Evolutionary conservation across 805 yeast species (phyloP).

Genomic region (Yamadazyma paraphyllophila): DNA sequence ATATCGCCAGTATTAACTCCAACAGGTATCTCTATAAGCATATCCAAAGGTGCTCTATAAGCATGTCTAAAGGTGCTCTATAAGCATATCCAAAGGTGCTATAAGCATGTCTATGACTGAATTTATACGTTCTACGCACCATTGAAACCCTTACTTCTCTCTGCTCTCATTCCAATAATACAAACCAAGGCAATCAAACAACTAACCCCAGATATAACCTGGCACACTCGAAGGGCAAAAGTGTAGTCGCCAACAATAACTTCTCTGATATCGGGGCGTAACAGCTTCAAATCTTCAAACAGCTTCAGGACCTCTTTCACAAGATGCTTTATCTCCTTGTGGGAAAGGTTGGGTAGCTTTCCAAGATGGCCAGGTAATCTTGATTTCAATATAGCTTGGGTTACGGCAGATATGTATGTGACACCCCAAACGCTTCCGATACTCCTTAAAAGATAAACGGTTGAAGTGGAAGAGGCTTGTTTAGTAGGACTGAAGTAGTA

Average conservation of each 20-base stretch:
- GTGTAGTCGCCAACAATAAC: slow-evolving; percentile 24
- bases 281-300: slow-evolving; percentile 16
- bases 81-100: no score
- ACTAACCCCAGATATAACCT: slow-evolving; percentile 18
- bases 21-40: no score
- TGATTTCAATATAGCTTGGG: slow-evolving; percentile 16
- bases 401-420: slow-evolving; percentile 23
- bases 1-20: no score
- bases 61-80: neutral
- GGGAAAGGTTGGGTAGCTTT: slow-evolving; percentile 8
- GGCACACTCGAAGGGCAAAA: slow-evolving; percentile 24
- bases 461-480: slow-evolving; percentile 42
- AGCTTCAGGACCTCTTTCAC: slow-evolving; percentile 20
- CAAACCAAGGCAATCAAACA: slow-evolving; percentile 16
- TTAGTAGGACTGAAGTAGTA: slow-evolving; percentile 27
- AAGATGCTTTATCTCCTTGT: slow-evolving; percentile 17
- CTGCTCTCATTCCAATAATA: neutral
- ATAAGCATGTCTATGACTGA: no score
- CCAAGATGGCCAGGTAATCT: slow-evolving; percentile 16
- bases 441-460: slow-evolving; percentile 36
- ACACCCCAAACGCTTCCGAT: slow-evolving; percentile 44
- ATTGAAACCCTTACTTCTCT: neutral
- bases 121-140: no score
- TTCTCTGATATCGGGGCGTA: slow-evolving; percentile 17
- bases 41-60: neutral